Evolutionary conservation across 768 basidiomycete species (phyloP).

Genomic region (Mycena floridula): DNA sequence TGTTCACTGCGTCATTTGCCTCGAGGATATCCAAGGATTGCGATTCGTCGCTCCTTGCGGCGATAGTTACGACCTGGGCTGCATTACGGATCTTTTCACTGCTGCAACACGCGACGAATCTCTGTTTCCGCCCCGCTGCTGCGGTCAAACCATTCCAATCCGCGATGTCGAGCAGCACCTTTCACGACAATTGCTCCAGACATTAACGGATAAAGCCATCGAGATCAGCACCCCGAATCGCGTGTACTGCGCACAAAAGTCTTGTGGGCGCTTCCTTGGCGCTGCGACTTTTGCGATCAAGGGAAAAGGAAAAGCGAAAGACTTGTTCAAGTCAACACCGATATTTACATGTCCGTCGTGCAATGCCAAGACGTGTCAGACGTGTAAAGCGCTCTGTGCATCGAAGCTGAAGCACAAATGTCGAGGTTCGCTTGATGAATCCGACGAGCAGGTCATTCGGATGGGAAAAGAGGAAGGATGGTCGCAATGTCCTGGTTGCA

Average conservation of each 20-base stretch:
- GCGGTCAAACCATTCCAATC: neutral
- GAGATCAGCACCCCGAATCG: neutral
- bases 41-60: neutral
- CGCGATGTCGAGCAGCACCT: too few relatives aligned
- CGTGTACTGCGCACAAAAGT: neutral
- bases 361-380: neutral
- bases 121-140: neutral
- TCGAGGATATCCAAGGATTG: neutral
- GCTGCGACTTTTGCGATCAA: neutral
- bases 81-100: neutral
- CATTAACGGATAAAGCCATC: neutral
- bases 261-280: neutral
- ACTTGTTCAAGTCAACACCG: too few relatives aligned
- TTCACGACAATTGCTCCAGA: neutral
- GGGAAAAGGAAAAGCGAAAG: too few relatives aligned
- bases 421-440: neutral
- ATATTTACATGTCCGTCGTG: neutral
- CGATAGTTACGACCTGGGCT: neutral
- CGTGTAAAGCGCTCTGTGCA: neutral
- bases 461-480: conserved; percentile 22
- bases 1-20: neutral
- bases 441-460: neutral
- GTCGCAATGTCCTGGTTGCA: conserved; percentile 34
- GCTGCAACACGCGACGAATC: neutral
- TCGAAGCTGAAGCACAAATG: neutral